These are phyloP conservation scores for Puccinia polysora DNA, from an alignment of 1,284 basidiomycete genomes.

Conservation along the genomic window DNA sequence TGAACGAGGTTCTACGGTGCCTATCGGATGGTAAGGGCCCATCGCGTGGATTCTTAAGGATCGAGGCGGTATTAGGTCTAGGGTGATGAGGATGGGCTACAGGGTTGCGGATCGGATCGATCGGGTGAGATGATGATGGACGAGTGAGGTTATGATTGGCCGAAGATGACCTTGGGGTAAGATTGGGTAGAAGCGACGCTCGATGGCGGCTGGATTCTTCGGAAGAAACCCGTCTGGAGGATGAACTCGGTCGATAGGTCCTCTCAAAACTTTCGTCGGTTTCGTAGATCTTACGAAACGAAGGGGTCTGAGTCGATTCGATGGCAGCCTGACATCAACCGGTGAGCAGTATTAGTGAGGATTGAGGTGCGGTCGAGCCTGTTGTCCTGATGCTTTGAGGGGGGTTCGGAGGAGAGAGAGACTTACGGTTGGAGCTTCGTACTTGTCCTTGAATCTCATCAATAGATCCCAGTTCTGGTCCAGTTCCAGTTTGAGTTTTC, in stretches of 20 bases:
- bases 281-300: slow-evolving; percentile 2
- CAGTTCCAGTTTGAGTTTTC: slow-evolving; percentile 14
- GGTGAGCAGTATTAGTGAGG: neutral
- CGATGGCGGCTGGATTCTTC: neutral
- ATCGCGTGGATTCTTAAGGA: slow-evolving; percentile 5
- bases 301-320: neutral
- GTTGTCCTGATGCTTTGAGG: too few species aligned
- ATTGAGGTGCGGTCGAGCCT: neutral
- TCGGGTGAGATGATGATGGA: neutral
- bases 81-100: neutral
- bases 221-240: neutral
- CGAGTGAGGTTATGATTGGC: neutral
- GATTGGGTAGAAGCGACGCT: neutral
- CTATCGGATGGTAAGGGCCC: neutral
- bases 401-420: neutral
- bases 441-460: slow-evolving; percentile 16
- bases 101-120: neutral
- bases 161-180: neutral
- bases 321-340: neutral
- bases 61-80: neutral
- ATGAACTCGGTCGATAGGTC: neutral
- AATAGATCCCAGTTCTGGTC: slow-evolving; percentile 16
- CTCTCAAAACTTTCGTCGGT: slow-evolving; percentile 6
- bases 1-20: slow-evolving; percentile 8
- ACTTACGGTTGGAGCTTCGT: slow-evolving; percentile 15